Base-by-base conservation (phyloP, 23 red algal genomes). In the Gracilariopsis chorda region DNA sequence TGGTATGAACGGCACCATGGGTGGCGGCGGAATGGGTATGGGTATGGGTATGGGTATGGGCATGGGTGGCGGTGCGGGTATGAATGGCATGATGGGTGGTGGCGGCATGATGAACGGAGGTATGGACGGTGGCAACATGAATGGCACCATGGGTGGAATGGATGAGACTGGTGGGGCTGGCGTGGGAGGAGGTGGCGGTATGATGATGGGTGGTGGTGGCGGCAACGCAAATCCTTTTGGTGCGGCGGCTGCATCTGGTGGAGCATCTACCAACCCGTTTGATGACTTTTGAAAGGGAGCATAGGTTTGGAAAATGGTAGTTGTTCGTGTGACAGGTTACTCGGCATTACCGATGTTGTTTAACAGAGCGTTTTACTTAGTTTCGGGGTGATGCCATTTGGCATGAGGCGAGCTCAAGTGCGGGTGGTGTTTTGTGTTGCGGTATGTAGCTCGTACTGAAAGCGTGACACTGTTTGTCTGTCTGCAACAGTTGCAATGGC, bases 41-140 rank as follows among this genome's bases (percentile, higher is more conserved):
- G 77, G 77, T 2, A 77, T 84, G 89, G 81, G 80, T 10, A 83
- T 69, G 51, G 57, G 36, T 19, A 25, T 1, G 39, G 51, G 43
- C 32, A 85, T 86, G 69, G 73, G 67, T 49, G 76, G 89, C 11
- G 84, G 63, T 39, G 63, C 63, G 52, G 63, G 67, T 24, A 80
- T 94, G 91, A 85, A 78, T 79, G 81, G 81, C 20, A 43, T 28
- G 10, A 87, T 70, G 56, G 88, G 88, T 51, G 90, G 80, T 47
- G 79, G 78, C 57, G 68, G 42, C 7, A 69, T 19, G 3, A 80
- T 63, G 65, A 77, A 44, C 12, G 82, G 78, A 13, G 78, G 25
- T 20, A 76, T 84, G 78, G 12, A 14, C 7, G 68, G 45, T 40
- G 51, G 4, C 63, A 78, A 63, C 28, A 92, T 92, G 88, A 63